A percentile compares a stretch with the other conserved stretches of the same genome.
Evolutionary conservation across 176 grass and related monocot genomes (phyloP).

Genomic region (Leersia perrieri): DNA sequence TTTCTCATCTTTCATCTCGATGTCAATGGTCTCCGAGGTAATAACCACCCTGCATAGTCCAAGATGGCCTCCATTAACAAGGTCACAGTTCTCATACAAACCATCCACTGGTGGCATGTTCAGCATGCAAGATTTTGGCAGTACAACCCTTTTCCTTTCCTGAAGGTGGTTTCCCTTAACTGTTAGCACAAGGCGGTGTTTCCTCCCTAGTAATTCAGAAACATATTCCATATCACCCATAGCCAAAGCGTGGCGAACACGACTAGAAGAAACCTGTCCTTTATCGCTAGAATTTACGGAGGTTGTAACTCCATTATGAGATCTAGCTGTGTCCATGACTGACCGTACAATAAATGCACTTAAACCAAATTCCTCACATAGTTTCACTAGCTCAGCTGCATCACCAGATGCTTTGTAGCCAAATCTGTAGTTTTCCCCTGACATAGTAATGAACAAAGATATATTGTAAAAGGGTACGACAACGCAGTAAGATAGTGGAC

Average conservation of each 20-base stretch:
- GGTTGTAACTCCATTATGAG: conserved; percentile 42
- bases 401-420: conserved; percentile 98
- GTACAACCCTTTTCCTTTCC: conserved; percentile 29
- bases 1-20: conserved; percentile 46
- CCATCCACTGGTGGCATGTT: conserved; percentile 70
- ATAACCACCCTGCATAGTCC: conserved; percentile 59
- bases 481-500: conserved; percentile 8
- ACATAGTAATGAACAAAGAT: conserved; percentile 31
- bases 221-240: conserved; percentile 76
- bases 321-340: conserved; percentile 50
- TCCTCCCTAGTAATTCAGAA: conserved; percentile 71
- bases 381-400: conserved; percentile 51
- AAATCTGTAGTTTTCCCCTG: conserved; percentile 98
- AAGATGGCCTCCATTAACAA: conserved; percentile 41
- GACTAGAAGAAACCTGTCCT: conserved; percentile 86
- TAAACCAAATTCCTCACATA: conserved; percentile 54
- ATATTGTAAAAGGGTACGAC: background rate
- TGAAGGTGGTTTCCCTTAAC: conserved; percentile 39
- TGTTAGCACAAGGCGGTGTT: conserved; percentile 71
- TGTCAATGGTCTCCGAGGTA: conserved; percentile 30
- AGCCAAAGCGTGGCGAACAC: conserved; percentile 70
- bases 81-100: conserved; percentile 51
- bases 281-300: conserved; percentile 65
- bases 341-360: conserved; percentile 51
- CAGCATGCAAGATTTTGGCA: conserved; percentile 61